Base-by-base conservation (phyloP, 1,139 yeast species). In the Debaryomyces nepalensis region DNA sequence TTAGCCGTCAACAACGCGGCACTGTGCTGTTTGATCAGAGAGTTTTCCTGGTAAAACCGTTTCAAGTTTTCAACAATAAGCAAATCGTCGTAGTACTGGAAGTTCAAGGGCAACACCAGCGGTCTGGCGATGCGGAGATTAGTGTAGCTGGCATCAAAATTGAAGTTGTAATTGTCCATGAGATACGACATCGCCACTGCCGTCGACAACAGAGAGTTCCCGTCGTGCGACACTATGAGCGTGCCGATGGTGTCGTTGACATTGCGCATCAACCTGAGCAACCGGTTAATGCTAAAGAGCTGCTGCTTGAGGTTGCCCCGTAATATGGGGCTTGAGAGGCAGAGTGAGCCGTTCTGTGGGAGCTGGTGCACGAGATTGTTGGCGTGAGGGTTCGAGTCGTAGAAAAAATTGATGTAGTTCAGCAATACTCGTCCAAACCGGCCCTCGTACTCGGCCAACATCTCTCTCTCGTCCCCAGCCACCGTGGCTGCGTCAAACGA, bases 141-240 rank as follows among this genome's bases (percentile, higher is more conserved):
- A 32, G 55, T 49, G 45, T 64, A 57, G 37, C 71, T 55, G 9
- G 70, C 62, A 20, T 53, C 58, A 26, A 68, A 54, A 48, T 71
- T 66, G 47, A 62, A 69, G 47, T 63, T 63, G 51, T 73, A 73
- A 39, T 57, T 58, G 52, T 73, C 77, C 77, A 73, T 73, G 47
- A 73, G 57, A 44, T 68, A 70, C 29, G 73, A 64, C 26, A 69
- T 61, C 12, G 66, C 53, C 43, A 73, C 54, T 5, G 70, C 68
- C 2, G 73, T 67, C 30, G 72, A 61, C 32, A 68, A 55, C 38
- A 52, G 59, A 26, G 46, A 45, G 33, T 59, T 57, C 3, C 67
- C 62, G 32, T 58, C 57, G 29, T 65, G 70, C n/a, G 72, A 58
- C n/a, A 71, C 58, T 34, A 73, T 51, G 42, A 71, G 55, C n/a